Percentiles rank a stretch among this genome's conserved stretches.
These are phyloP conservation scores for Speleostelium caveatum DNA, from an alignment of 78 protist species.

Conservation along the genomic window DNA sequence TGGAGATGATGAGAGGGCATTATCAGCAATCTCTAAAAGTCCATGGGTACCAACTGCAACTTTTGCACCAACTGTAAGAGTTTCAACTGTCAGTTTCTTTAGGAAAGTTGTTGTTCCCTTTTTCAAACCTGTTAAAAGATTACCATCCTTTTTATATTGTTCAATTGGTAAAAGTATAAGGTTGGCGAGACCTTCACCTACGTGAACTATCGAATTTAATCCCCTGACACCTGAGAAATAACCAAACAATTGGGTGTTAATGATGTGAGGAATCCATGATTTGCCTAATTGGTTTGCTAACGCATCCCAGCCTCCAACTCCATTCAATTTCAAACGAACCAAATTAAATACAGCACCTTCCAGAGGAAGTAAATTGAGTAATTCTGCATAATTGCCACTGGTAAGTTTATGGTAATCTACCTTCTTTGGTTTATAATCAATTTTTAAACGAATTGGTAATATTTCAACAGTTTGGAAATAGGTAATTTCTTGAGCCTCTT, in stretches of 20 bases:
- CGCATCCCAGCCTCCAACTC: constrained; percentile 77
- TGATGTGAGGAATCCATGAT: constrained; percentile 56
- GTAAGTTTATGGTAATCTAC: constrained; percentile 62
- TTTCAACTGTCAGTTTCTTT: constrained; percentile 61
- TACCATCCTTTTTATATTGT: constrained; percentile 74
- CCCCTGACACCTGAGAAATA: constrained; percentile 69
- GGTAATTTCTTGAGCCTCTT: constrained; percentile 65
- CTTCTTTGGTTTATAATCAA: constrained; percentile 78
- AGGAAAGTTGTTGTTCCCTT: constrained; percentile 61
- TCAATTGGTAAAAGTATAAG: constrained; percentile 52
- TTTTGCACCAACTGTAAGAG: constrained; percentile 65
- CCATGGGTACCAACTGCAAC: constrained; percentile 78
- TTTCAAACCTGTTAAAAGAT: constrained; percentile 53
- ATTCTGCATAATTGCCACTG: constrained; percentile 57
- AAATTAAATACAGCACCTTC: constrained; percentile 66
- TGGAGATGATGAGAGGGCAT: constrained; percentile 22
- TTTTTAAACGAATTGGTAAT: constrained; percentile 40
- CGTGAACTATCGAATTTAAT: constrained; percentile 59
- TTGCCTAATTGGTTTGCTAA: constrained; percentile 41
- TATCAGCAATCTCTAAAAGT: constrained; percentile 67
- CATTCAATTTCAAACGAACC: constrained; percentile 34
- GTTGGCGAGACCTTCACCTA: constrained; percentile 70
- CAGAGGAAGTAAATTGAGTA: constrained; percentile 58
- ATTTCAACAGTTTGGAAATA: constrained; percentile 62
- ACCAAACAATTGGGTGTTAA: constrained; percentile 57